Conservation (phyloP, 2,329 filamentous ascomycete genomes). For the Ceratocystis colombiana region DNA sequence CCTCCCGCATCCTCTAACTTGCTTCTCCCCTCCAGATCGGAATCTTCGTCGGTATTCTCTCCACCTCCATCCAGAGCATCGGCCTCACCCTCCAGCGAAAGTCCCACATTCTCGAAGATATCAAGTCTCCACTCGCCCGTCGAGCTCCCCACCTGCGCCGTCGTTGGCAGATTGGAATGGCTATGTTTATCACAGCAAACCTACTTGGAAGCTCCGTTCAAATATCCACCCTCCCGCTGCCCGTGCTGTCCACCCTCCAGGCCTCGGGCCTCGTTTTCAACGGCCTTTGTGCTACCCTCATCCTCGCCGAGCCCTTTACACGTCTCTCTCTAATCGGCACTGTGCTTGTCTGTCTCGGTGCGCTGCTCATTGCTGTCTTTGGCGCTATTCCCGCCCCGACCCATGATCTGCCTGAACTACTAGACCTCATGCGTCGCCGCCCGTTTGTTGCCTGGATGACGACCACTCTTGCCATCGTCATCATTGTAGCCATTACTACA, state of each 20-base stretch:
- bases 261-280: slow-evolving; percentile 97
- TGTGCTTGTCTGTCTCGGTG: slow-evolving; percentile 73
- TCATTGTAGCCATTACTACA: slow-evolving; percentile 54
- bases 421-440: slow-evolving; percentile 60
- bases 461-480: slow-evolving; percentile 62
- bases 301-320: slow-evolving; percentile 89
- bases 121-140: slow-evolving; percentile 71
- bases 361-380: slow-evolving; percentile 86
- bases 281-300: slow-evolving; percentile 88
- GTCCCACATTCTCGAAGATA: slow-evolving; percentile 94
- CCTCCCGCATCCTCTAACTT: slow-evolving; percentile 25
- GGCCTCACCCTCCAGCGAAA: slow-evolving; percentile 94
- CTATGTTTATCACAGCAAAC: slow-evolving; percentile 92
- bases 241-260: slow-evolving; percentile 88
- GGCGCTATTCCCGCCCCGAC: slow-evolving; percentile 89
- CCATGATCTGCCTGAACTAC: slow-evolving; percentile 72
- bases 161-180: slow-evolving; percentile 95
- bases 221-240: slow-evolving; percentile 88
- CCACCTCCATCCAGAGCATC: slow-evolving; percentile 88
- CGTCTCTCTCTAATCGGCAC: slow-evolving; percentile 87
- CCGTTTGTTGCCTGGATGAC: slow-evolving; percentile 86
- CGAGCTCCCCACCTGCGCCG: slow-evolving; percentile 81
- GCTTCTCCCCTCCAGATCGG: slow-evolving; percentile 55
- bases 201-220: slow-evolving; percentile 91
- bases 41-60: slow-evolving; percentile 83